A percentile compares a stretch with the other conserved stretches of the same genome.
These are phyloP conservation scores for Phlebopus sp. DNA, from an alignment of 1,284 basidiomycete species.

Conservation along the genomic window DNA sequence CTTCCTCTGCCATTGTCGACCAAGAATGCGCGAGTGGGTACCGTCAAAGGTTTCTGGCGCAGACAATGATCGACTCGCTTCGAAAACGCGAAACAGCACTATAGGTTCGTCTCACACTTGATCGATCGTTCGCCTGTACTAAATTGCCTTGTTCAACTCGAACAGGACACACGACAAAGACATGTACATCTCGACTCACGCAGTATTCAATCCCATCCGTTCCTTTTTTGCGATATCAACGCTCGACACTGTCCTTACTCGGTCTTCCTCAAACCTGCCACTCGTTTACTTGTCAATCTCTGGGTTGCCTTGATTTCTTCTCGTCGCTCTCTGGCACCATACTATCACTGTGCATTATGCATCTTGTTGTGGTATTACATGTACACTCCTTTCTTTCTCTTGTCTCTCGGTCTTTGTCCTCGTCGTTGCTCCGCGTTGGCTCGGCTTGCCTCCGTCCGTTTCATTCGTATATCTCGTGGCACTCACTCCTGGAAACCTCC, in stretches of 20 bases:
- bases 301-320: slow-evolving; percentile 3
- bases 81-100: slow-evolving; percentile 8
- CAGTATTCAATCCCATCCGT: not conserved
- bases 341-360: slow-evolving; percentile 14
- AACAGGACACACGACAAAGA: slow-evolving; percentile 3
- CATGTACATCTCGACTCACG: not conserved
- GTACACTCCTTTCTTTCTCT: slow-evolving; percentile 23
- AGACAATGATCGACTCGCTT: slow-evolving; percentile 14
- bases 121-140: slow-evolving; percentile 2
- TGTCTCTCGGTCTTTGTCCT: not conserved
- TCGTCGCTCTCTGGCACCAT: slow-evolving; percentile 10
- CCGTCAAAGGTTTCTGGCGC: slow-evolving; percentile 34
- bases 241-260: slow-evolving; percentile 21
- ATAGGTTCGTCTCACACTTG: not conserved
- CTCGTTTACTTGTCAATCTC: slow-evolving; percentile 9
- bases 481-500: not conserved
- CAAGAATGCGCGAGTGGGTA: slow-evolving; percentile 24
- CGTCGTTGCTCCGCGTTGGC: slow-evolving; percentile 7
- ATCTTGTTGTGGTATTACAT: slow-evolving; percentile 34
- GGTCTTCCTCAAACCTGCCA: slow-evolving; percentile 4
- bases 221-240: slow-evolving; percentile 2
- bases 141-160: slow-evolving; percentile 5
- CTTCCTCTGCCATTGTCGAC: slow-evolving; percentile 25
- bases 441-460: slow-evolving; percentile 5
- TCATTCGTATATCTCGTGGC: slow-evolving; percentile 8